Base-by-base conservation (phyloP, 2,329 filamentous ascomycete species). In the Fusarium subtropicale region DNA sequence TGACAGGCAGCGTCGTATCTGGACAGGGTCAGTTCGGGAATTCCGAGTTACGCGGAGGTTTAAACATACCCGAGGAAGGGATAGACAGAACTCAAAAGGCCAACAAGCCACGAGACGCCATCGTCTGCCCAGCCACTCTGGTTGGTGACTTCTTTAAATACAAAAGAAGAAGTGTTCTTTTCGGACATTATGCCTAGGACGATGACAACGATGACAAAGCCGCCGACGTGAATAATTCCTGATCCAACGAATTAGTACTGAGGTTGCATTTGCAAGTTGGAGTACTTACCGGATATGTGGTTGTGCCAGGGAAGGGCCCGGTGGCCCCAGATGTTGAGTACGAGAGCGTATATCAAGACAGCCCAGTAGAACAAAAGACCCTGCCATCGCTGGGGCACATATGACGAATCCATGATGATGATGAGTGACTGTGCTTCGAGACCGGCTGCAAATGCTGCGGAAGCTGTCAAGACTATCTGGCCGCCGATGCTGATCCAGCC, bases 291-390 rank as follows among this genome's bases (percentile, higher is more conserved):
- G 0, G 70, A 75, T 7, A 71, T 22, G 1, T 74, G 39, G 33
- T 82, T 83, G 2, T 77, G 74, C 1, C 77, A 75, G 1, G 81
- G 81, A 4, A 83, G 69, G 1, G 79, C 52, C 26, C 67, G 78
- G 0, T 76, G 74, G 0, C 81, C 82, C 76, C 77, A 84, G 9
- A 84, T 79, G 24, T 85, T 85, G 31, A 83, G 58, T 0, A 68
- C 67, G 7, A 78, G 66, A 0, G 77, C 76, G 47, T 82, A 84
- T 0, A 76, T 30, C 8, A 84, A 61, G 0, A 84, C 67, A 2
- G 79, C 76, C 82, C 82, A 84, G 67, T 84, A 84, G 44, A 85
- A 80, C 0, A 85, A 65, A 77, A 84, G 81, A 0, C 81, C 82
- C 22, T 82, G 80, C 80, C 81, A 85, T 26, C 81, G 66, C n/a